phyloP scores from a whole-genome alignment of 2,329 filamentous ascomycete genomes.

The Plenodomus lindquistii region DNA sequence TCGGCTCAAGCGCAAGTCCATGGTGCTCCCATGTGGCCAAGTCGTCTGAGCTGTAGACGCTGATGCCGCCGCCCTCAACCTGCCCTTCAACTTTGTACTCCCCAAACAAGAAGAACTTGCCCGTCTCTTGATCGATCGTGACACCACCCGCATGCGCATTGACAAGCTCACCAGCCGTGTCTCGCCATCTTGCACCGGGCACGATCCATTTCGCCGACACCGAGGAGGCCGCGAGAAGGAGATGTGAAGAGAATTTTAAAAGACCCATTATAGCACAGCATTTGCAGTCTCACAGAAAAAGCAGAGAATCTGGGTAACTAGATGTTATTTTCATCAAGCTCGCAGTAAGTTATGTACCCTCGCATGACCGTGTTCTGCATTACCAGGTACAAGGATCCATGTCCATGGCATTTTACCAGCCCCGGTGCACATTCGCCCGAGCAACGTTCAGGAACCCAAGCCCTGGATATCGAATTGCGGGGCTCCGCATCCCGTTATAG shows the following conservation, averaged over 20 bases:
- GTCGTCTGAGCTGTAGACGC: slow-evolving; percentile 62
- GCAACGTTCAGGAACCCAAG: slow-evolving; percentile 19
- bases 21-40: slow-evolving; percentile 63
- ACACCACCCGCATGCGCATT: slow-evolving; percentile 66
- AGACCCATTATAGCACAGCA: slow-evolving; percentile 26
- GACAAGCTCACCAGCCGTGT: slow-evolving; percentile 63
- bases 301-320: not conserved
- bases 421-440: slow-evolving; percentile 30
- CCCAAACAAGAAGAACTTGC: slow-evolving; percentile 64
- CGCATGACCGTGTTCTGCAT: slow-evolving; percentile 19
- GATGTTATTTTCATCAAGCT: not conserved
- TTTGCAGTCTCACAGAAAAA: not conserved
- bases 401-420: slow-evolving; percentile 23
- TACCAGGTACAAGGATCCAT: not conserved
- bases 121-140: slow-evolving; percentile 55
- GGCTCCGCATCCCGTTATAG: slow-evolving; percentile 21
- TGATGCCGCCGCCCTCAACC: slow-evolving; percentile 62
- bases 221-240: slow-evolving; percentile 26
- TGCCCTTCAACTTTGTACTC: slow-evolving; percentile 64
- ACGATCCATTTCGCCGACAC: slow-evolving; percentile 60
- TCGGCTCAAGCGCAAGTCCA: slow-evolving; percentile 59
- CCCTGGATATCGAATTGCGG: slow-evolving; percentile 19
- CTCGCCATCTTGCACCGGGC: slow-evolving; percentile 63
- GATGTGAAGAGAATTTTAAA: slow-evolving; percentile 19
- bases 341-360: slow-evolving; percentile 11